Conservation (phyloP, 768 basidiomycete species). For the Lactifluus rugatus region DNA sequence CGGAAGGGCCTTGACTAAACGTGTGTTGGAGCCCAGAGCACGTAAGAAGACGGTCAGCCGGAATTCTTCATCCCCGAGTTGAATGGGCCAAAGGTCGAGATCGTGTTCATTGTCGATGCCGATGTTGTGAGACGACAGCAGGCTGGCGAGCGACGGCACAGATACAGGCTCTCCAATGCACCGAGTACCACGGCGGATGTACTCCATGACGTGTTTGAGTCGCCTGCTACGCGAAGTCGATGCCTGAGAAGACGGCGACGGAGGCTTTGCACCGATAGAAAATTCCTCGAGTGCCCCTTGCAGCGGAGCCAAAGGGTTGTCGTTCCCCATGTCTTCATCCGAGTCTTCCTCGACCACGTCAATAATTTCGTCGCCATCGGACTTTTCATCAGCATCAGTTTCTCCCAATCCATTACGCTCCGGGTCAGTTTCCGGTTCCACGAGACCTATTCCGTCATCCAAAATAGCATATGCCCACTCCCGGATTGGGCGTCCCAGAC, state of each 20-base stretch:
- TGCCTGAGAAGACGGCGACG: conserved; percentile 31
- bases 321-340: conserved; percentile 32
- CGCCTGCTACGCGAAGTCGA: conserved; percentile 17
- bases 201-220: conserved; percentile 37
- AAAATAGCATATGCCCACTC: conserved; percentile 59
- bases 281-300: conserved; percentile 58
- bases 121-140: conserved; percentile 32
- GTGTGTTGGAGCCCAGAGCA: conserved; percentile 44
- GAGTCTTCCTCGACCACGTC: conserved; percentile 59
- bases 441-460: conserved; percentile 57
- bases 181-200: conserved; percentile 60
- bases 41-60: conserved; percentile 49
- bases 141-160: conserved; percentile 39
- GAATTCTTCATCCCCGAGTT: conserved; percentile 39
- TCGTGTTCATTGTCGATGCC: conserved; percentile 4
- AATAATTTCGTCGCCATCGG: conserved; percentile 50
- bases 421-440: conserved; percentile 24
- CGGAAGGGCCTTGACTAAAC: conserved; percentile 38
- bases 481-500: conserved; percentile 53
- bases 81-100: conserved; percentile 33
- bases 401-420: conserved; percentile 23
- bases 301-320: conserved; percentile 57
- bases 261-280: conserved; percentile 27
- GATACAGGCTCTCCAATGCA: conserved; percentile 48
- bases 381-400: conserved; percentile 30